A percentile compares a stretch with the other conserved stretches of the same genome.
phyloP scores from a whole-genome alignment of 345 rosid genomes.

The Pistacia vera region DNA sequence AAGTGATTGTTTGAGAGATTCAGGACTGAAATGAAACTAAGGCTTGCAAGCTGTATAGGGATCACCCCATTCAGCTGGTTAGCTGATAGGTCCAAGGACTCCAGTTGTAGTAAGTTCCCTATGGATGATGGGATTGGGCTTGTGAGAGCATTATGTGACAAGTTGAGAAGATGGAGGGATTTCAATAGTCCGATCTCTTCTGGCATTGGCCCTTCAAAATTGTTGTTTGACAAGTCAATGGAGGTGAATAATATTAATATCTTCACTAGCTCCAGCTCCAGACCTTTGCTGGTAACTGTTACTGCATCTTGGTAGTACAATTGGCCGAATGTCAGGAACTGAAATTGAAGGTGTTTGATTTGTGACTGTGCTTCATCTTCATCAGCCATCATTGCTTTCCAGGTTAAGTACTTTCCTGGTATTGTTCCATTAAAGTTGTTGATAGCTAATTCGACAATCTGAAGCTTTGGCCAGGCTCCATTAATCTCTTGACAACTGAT shows the following conservation, averaged over 20 bases:
- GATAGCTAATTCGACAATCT: conserved; percentile 41
- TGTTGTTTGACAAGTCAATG: conserved; percentile 35
- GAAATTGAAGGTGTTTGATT: conserved; percentile 23
- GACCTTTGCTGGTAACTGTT: conserved; percentile 43
- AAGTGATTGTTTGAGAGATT: conserved; percentile 39
- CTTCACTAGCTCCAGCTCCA: conserved; percentile 34
- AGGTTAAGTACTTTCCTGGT: conserved; percentile 16
- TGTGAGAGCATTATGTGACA: conserved; percentile 33
- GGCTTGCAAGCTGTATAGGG: conserved; percentile 22
- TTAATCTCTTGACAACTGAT: conserved; percentile 14
- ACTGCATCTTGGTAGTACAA: conserved; percentile 38
- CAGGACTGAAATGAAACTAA: conserved; percentile 33
- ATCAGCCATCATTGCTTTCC: conserved; percentile 41
- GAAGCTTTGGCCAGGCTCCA: conserved; percentile 29
- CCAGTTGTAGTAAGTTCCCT: conserved; percentile 23
- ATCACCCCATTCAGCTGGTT: conserved; percentile 26
- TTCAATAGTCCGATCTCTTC: conserved; percentile 17
- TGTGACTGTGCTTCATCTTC: background rate
- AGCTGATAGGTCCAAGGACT: conserved; percentile 38
- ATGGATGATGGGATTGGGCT: conserved; percentile 27
- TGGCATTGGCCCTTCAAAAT: conserved; percentile 36
- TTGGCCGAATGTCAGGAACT: background rate
- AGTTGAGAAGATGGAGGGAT: conserved; percentile 26
- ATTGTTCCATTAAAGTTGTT: conserved; percentile 37
- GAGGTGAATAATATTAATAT: conserved; percentile 44